Base-by-base conservation (phyloP, 139 green algal species). In the Coccomyxa sp. region DNA sequence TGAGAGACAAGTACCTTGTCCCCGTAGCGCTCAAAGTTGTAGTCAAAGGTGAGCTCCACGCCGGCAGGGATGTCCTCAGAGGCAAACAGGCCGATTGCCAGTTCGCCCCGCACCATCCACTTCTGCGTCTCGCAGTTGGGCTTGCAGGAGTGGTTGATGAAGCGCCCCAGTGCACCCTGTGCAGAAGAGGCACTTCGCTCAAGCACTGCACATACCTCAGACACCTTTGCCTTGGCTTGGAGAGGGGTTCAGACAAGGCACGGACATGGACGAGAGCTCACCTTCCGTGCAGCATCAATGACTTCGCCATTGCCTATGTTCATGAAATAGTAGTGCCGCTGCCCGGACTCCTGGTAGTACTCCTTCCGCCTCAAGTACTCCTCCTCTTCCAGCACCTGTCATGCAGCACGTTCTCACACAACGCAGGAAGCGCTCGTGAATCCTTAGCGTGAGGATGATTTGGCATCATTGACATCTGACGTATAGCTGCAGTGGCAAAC, bases 251-350 rank as follows among this genome's bases (percentile, higher is more conserved):
- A n/a, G n/a, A n/a, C n/a, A n/a, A n/a, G n/a, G n/a, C n/a, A n/a
- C n/a, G n/a, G n/a, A n/a, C n/a, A n/a, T n/a, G n/a, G n/a, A 36
- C 27, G 39, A 41, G 2, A 9, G 22, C 86, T 33, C 78, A 94
- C 91, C 88, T 91, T 94, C 14, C 93, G 77, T 70, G 83, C 92
- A 5, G 96, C 96, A 82, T 99, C 96, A 79, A 99, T 99, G 72
- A 98, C 93, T 84, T 99, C 96, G 16, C 93, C 91, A 79, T 97
- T 97, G 35, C 92, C 95, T 14, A 99, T 82, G 74, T 97, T 98
- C 96, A 99, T 99, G 91, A 99, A 99, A 85, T 99, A 99, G 83
- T 96, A 97, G 87, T 99, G 96, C 8, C 94, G 89, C 89, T 98
- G 90, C 0, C 90, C 91, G 35, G 82, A 83, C 18, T 81, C 81